Conservation (phyloP, 1,284 basidiomycete species). For the Cryptococcus sp. region DNA sequence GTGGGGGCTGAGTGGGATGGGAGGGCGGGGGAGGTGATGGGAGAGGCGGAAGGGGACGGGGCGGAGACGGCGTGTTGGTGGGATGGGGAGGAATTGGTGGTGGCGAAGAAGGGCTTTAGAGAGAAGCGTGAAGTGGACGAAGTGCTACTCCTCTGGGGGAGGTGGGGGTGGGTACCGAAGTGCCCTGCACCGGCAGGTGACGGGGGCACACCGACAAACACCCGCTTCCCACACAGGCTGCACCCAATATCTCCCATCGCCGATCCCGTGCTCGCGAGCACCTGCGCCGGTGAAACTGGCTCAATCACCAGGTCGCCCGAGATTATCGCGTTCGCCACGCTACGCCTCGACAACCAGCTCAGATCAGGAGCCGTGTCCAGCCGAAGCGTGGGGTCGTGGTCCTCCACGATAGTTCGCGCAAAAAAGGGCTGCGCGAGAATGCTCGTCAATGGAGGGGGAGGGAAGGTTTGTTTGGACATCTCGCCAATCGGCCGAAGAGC, state of each 20-base stretch:
- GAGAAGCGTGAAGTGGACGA: constrained; percentile 35
- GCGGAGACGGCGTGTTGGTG: constrained; percentile 21
- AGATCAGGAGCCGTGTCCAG: constrained; percentile 91
- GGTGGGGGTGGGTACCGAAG: constrained; percentile 32
- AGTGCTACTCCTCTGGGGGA: constrained; percentile 16
- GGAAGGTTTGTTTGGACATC: constrained; percentile 34
- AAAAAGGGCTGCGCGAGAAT: constrained; percentile 79
- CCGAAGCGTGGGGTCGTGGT: constrained; percentile 89
- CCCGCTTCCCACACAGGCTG: constrained; percentile 66
- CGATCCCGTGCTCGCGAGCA: constrained; percentile 29
- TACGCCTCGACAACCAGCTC: constrained; percentile 85
- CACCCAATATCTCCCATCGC: constrained; percentile 52
- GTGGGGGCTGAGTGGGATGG: constrained; percentile 13
- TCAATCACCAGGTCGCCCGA: constrained; percentile 85
- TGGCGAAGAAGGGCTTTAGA: constrained; percentile 41
- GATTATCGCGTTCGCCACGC: constrained; percentile 81
- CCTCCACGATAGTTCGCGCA: constrained; percentile 74
- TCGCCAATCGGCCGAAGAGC: constrained; percentile 61
- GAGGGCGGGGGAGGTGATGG: constrained; percentile 28
- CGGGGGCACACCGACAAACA: constrained; percentile 26
- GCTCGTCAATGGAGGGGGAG: constrained; percentile 64
- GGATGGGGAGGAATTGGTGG: constrained; percentile 26
- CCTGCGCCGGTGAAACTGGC: constrained; percentile 57
- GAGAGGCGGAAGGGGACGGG: constrained; percentile 30
- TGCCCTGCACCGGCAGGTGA: constrained; percentile 23